Base-by-base conservation (phyloP, 768 basidiomycete genomes). In the Lenzites betulinus region DNA sequence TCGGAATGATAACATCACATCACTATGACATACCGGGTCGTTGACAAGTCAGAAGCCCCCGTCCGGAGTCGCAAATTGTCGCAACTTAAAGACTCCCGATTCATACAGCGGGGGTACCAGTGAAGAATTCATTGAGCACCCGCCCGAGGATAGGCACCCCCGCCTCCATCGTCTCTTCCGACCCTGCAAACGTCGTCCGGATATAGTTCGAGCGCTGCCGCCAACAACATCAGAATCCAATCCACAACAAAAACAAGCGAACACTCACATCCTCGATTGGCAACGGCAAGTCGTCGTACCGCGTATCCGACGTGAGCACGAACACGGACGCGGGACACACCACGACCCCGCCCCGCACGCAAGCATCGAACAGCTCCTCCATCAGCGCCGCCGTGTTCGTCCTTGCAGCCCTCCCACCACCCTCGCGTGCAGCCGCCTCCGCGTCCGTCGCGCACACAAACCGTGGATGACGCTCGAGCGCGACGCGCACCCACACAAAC, bases 401-500 rank as follows among this genome's bases (percentile, higher is more conserved):
- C 51, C 65, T 39, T 56, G 70, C 43, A 3, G 38, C 52, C 2
- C 30, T 23, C 15, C 35, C 38, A 26, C 39, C 50, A 18, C 13
- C 33, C 6, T 11, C 30, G 6, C 30, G 6, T 33, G 30, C 11
- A 4, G 30, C 30, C 30, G 30, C 30, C 44, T 3, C 51, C 16
- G 28, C 55, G 7, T 30, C 26, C 42, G 6, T 30, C 56, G 39
- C 58, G 36, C 41, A 22, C 54, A 69, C 62, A 8, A 73, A 81
- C 13, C 76, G 74, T 33, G 78, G 74, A 54, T 83, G 81, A 13
- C 69, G 69, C 50, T 75, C 66, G 44, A 83, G 60, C 63, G 79
- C 64, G n/a, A 84, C 69, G 55, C 75, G 72, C 62, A 81, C 73
- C 81, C 81, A 84, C 39, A 83, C 71, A 67, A 84, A 84, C 83